Conservation (phyloP, 1,284 basidiomycete species). For the Schizophyllum commune region DNA sequence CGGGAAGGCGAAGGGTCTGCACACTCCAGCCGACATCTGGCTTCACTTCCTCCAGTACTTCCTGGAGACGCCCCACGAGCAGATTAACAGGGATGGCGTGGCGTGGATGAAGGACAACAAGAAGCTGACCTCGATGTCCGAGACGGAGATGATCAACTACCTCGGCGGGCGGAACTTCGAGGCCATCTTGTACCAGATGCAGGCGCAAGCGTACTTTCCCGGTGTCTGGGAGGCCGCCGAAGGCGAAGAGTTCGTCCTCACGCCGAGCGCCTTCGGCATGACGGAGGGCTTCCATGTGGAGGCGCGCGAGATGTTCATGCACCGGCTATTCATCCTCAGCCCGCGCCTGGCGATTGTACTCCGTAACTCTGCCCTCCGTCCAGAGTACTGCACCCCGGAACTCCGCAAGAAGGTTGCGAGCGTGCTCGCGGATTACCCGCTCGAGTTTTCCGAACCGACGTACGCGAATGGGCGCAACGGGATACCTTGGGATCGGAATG, state of each 20-base stretch:
- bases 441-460: not conserved
- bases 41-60: conserved; percentile 22
- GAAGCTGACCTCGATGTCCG: not conserved
- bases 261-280: conserved; percentile 19
- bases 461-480: not conserved
- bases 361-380: conserved; percentile 6
- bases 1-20: conserved; percentile 15
- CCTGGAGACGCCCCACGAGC: conserved; percentile 22
- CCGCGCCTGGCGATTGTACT: conserved; percentile 12
- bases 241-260: conserved; percentile 19
- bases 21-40: conserved; percentile 21
- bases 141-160: conserved; percentile 6
- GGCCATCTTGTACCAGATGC: conserved; percentile 14
- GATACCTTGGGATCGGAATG: not conserved
- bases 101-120: conserved; percentile 10
- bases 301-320: conserved; percentile 5
- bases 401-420: too few relatives aligned
- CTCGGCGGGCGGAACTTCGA: conserved; percentile 15
- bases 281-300: conserved; percentile 16
- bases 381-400: not conserved
- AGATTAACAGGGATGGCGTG: conserved; percentile 18
- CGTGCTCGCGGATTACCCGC: conserved; percentile 6
- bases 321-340: conserved; percentile 20
- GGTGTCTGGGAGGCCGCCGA: conserved; percentile 20
- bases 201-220: conserved; percentile 13